These are phyloP conservation scores for Coemansia sp. DNA, from an alignment of 192 early-diverging fungal species.

Conservation along the genomic window DNA sequence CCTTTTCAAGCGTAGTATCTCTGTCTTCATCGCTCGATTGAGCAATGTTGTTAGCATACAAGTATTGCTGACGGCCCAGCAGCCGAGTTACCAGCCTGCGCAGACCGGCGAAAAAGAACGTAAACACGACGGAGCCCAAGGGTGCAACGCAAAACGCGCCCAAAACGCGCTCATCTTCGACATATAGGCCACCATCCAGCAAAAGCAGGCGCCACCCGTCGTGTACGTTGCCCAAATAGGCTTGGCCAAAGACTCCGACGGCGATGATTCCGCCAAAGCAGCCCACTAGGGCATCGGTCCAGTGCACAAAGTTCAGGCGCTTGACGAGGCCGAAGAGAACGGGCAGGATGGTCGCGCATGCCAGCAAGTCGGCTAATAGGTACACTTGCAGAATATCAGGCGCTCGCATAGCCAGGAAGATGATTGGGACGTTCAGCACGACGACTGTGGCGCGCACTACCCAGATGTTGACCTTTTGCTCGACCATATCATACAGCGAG, in stretches of 20 bases:
- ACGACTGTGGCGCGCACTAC: slow-evolving; percentile 49
- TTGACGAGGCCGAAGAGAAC: slow-evolving; percentile 58
- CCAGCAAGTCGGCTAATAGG: slow-evolving; percentile 65
- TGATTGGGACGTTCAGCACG: slow-evolving; percentile 56
- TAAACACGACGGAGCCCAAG: slow-evolving; percentile 48
- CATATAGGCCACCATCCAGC: slow-evolving; percentile 56
- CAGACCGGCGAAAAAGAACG: slow-evolving; percentile 40
- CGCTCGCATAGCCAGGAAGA: slow-evolving; percentile 60
- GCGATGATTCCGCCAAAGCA: slow-evolving; percentile 58
- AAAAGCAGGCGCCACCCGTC: slow-evolving; percentile 56
- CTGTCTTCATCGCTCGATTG: slow-evolving; percentile 2
- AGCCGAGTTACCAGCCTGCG: slow-evolving; percentile 30
- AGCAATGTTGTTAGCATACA: slow-evolving; percentile 25
- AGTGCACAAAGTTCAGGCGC: slow-evolving; percentile 56
- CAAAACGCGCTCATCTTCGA: slow-evolving; percentile 58
- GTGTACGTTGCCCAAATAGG: slow-evolving; percentile 53
- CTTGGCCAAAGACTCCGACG: slow-evolving; percentile 58
- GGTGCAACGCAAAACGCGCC: slow-evolving; percentile 62
- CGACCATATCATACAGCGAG: slow-evolving; percentile 61
- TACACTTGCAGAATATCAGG: slow-evolving; percentile 65
- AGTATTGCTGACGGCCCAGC: slow-evolving; percentile 35
- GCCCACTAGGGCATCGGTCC: slow-evolving; percentile 57
- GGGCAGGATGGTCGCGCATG: slow-evolving; percentile 60
- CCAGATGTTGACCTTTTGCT: slow-evolving; percentile 51
- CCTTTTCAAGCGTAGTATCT: neutral